Evolutionary conservation across 768 basidiomycete genomes (phyloP), one percentile per base, ranked within the genome.

Genomic region (Macrolepiota dolichaula): DNA sequence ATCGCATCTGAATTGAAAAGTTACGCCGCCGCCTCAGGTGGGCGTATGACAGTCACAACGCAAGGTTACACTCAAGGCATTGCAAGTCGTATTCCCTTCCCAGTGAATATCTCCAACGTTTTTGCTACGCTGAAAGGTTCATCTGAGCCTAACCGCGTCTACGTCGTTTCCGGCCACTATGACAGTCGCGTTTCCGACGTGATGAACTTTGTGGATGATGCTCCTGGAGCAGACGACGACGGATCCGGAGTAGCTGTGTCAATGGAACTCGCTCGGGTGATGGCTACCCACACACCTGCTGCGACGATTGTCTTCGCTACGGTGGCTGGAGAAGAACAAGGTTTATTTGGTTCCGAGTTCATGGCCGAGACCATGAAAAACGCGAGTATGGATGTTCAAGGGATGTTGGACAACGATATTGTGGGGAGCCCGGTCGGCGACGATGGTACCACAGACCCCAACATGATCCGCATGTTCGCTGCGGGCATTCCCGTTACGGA

Each of bases 381-480:
- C 6, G 73, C 76, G 4, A 76, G 80, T 11, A 74, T 74, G 3
- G 79, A 84, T 64, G 79, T 84, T 4, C 82, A 85, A 66, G 83
- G 81, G 19, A 83, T 83, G 83, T 70, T 83, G 56, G 77, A 83
- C 64, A 84, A 84, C 64, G 83, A 84, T 64, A 84, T 84, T 62
- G 81, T 84, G 6, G 82, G 83, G 1, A 79, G 79, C 52, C 75
- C 81, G 11, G 80, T 76, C 51, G 81, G 69, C 9, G 82, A 83
- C 63, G 77, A 81, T 44, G 78, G 79, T 2, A 73, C 74, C 17
- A 68, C 65, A 24, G 81, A 83, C 59, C 77, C 80, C 5, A 77
- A 77, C 63, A 77, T 77, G 62, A 78, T 84, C 63, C 74, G 83
- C 3, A 77, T 85, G 74, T 85, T 82, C 63, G 74, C 76, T 3